A percentile compares a stretch with the other conserved stretches of the same genome.
Evolutionary conservation across 1,284 basidiomycete species (phyloP).

Genomic region (Hortiboletus rubellus): DNA sequence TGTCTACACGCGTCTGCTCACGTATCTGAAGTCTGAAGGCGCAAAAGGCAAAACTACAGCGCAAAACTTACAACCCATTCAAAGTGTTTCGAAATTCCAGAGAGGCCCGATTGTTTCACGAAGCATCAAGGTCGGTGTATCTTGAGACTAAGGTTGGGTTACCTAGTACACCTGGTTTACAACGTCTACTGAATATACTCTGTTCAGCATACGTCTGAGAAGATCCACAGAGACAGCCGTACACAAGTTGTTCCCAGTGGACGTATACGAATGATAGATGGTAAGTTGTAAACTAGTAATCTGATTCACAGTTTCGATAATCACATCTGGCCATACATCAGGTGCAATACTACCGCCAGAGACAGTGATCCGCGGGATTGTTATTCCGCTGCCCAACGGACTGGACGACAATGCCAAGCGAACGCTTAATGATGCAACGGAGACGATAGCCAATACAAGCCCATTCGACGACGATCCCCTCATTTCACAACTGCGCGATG

Average conservation of each 20-base stretch:
- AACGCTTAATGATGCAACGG: constrained; percentile 3
- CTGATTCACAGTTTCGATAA: neutral
- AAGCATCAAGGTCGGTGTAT: neutral
- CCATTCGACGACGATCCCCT: constrained; percentile 7
- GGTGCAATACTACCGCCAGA: neutral
- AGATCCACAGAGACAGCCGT: neutral
- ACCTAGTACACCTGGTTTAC: too few relatives aligned
- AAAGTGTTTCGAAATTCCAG: constrained; percentile 4
- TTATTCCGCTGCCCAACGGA: constrained; percentile 4
- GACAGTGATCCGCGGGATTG: neutral
- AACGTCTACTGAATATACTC: neutral
- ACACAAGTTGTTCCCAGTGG: neutral
- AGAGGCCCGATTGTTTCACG: constrained; percentile 8
- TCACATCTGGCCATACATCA: neutral
- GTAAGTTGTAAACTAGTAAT: neutral
- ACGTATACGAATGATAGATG: neutral
- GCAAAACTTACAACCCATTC: constrained; percentile 14
- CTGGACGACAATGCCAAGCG: neutral
- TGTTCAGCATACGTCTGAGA: constrained; percentile 14
- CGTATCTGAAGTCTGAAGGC: neutral
- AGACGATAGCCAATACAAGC: neutral
- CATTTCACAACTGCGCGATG: constrained; percentile 8
- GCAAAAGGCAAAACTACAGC: neutral
- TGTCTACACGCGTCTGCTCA: neutral
- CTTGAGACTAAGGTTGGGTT: constrained; percentile 4